A percentile compares a stretch with the other conserved stretches of the same genome.
phyloP scores from a whole-genome alignment of 2,329 filamentous ascomycete species.

The Tolypocladium ophioglossoides region DNA sequence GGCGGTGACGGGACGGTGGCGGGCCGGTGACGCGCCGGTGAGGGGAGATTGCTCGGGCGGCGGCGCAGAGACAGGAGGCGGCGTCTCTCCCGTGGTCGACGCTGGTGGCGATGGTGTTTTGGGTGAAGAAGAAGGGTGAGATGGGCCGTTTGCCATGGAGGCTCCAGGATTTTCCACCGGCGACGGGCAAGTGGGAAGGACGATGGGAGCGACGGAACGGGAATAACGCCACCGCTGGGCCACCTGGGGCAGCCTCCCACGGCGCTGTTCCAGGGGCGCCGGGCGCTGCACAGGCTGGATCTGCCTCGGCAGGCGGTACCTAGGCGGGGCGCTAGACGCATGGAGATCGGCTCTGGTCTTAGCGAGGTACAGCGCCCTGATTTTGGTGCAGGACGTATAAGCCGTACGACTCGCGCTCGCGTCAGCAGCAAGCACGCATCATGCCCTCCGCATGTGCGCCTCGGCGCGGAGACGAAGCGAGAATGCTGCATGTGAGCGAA shows the following conservation, averaged over 20 bases:
- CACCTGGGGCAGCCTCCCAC: neutral
- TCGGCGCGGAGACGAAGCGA: neutral
- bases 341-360: neutral
- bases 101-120: neutral
- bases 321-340: neutral
- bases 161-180: neutral
- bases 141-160: neutral
- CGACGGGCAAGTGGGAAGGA: neutral
- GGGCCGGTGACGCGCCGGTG: neutral
- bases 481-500: neutral
- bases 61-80: neutral
- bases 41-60: neutral
- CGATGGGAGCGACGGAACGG: conserved; percentile 11
- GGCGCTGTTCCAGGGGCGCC: neutral
- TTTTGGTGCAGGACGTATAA: too few relatives aligned
- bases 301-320: neutral
- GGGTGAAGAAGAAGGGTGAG: neutral
- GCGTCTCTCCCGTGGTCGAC: neutral
- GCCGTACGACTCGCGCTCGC: neutral
- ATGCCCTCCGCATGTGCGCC: neutral
- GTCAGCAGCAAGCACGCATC: neutral
- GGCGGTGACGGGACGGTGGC: neutral
- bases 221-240: conserved; percentile 1
- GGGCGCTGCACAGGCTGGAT: neutral
- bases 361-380: neutral